Evolutionary conservation across 2,329 filamentous ascomycete species (phyloP), one percentile per base, ranked within the genome.

Genomic region (Venturia nashicola): DNA sequence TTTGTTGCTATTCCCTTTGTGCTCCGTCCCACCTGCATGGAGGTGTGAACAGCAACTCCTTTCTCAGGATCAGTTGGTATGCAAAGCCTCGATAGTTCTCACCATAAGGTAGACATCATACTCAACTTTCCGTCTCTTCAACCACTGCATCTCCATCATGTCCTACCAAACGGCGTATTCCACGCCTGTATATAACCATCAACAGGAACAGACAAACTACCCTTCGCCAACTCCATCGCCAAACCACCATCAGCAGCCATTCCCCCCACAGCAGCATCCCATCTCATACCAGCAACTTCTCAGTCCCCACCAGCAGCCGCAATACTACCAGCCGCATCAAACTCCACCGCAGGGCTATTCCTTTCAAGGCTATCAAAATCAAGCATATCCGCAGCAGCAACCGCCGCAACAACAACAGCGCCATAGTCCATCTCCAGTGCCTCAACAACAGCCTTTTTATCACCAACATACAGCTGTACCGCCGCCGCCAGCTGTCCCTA

Each of bases 111-210:
- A 8, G 5, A 8, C 5, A 36, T 57, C 27, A 36, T 36, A 57
- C 32, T 20, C 27, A 12, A 51, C 51, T n/a, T 57, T n/a, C 4
- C 32, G 27, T 20, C 32, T n/a, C 3, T 18, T 2, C n/a, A 4
- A 57, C 27, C 18, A 55, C 23, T 32, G 51, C 27, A 57, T 36
- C 27, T 5, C 32, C 7, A 36, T n/a, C 16, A 57, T 57, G 51
- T 57, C 51, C 18, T 57, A 57, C 51, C 51, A 57, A 57, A 57
- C 39, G 51, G 32, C 16, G 27, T 57, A 57, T 57, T 57, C 51
- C 27, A 16, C 27, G 27, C 51, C 51, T n/a, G 32, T 36, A 57
- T 36, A 57, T 57, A 36, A 57, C 51, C 27, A 54, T 4, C 48
- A 57, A 11, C 51, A 57, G 18, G 8, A 36, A 11, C 51, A 36